Percentiles rank a stretch among this genome's conserved stretches.
Evolutionary conservation across 257 asterid species (phyloP).

Genomic region (Salvia miltiorrhiza): DNA sequence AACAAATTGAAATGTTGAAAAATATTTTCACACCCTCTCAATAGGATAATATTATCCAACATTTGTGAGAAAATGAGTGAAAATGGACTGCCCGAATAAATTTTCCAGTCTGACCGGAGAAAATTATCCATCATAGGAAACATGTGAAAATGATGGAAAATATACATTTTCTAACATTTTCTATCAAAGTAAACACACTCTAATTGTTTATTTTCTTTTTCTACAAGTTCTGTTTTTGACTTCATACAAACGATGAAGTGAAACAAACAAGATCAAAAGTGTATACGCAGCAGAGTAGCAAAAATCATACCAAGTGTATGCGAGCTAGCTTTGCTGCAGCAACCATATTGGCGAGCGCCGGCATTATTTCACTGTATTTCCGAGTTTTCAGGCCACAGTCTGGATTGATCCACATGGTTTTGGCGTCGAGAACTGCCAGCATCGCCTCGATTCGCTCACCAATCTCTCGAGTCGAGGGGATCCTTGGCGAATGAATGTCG

Average conservation of each 20-base stretch:
- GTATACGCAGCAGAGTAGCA: background rate
- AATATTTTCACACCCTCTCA: no score
- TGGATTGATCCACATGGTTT: conserved; percentile 73
- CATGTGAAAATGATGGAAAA: no score
- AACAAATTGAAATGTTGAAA: no score
- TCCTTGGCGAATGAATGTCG: conserved; percentile 85
- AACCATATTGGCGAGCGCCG: conserved; percentile 68
- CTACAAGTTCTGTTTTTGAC: no score
- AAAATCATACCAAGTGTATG: conserved; percentile 26
- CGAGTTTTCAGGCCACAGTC: conserved; percentile 90
- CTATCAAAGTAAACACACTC: no score
- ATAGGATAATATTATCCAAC: no score
- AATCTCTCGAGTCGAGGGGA: conserved; percentile 71
- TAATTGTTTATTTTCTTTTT: no score
- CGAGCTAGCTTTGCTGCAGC: conserved; percentile 72
- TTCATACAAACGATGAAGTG: background rate
- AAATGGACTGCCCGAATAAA: no score
- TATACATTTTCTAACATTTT: no score
- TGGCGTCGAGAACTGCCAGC: conserved; percentile 73
- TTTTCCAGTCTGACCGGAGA: no score
- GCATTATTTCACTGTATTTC: conserved; percentile 61
- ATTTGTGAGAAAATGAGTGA: no score
- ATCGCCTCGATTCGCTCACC: conserved; percentile 57
- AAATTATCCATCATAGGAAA: no score
- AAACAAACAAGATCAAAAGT: background rate